phyloP scores from a whole-genome alignment of 2,329 filamentous ascomycete genomes.

The Colletotrichum simmondsii region DNA sequence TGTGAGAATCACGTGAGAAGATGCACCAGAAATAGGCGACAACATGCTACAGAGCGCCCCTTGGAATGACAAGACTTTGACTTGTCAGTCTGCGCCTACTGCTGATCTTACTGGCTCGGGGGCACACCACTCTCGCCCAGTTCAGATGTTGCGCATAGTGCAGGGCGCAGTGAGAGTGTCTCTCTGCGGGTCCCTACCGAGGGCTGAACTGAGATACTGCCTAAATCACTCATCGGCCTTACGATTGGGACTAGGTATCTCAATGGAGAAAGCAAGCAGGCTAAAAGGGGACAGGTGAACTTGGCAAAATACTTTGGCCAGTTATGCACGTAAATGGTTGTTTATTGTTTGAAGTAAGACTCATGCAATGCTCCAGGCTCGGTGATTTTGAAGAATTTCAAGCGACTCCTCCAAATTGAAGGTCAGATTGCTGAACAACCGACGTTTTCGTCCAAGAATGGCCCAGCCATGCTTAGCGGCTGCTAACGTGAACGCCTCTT shows the following conservation, averaged over 20 bases:
- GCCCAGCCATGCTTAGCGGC: constrained; percentile 5
- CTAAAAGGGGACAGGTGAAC: not conserved
- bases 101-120: not conserved
- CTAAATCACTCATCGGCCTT: not conserved
- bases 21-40: not conserved
- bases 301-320: not conserved
- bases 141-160: not conserved
- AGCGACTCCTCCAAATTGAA: not conserved
- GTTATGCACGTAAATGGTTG: not conserved
- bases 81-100: not conserved
- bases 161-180: not conserved
- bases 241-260: not conserved
- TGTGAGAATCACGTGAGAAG: not conserved
- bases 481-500: not conserved
- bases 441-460: constrained; percentile 3
- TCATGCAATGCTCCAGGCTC: not conserved
- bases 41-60: no score
- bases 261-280: not conserved
- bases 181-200: not conserved
- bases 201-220: not conserved
- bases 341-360: not conserved
- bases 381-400: not conserved
- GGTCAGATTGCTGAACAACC: not conserved
- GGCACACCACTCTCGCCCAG: not conserved
- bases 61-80: not conserved